phyloP scores from a whole-genome alignment of 2,329 filamentous ascomycete genomes.

The Colletotrichum lentis region DNA sequence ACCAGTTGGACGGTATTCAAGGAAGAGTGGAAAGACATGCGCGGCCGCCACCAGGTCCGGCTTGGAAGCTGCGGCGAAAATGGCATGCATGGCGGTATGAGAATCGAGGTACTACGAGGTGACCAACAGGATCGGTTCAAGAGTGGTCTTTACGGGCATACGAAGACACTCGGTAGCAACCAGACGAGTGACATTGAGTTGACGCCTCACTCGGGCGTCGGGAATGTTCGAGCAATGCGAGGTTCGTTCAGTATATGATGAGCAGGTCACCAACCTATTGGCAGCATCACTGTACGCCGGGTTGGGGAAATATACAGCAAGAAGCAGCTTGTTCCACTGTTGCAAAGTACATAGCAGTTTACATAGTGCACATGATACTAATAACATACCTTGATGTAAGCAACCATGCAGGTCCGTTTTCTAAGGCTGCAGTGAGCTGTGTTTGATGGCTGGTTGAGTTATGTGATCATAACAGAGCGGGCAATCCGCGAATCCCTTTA shows the following conservation, averaged over 20 bases:
- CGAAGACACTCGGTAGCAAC: slow-evolving; percentile 32
- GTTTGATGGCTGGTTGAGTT: too few relatives aligned
- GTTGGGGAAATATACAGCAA: too few relatives aligned
- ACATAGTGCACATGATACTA: too few relatives aligned
- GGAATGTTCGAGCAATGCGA: slow-evolving; percentile 25
- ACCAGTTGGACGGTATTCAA: slow-evolving; percentile 63
- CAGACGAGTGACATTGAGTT: slow-evolving; percentile 36
- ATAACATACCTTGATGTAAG: too few relatives aligned
- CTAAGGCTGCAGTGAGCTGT: too few relatives aligned
- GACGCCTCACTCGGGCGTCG: slow-evolving; percentile 8
- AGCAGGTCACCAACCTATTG: too few relatives aligned
- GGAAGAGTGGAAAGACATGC: slow-evolving; percentile 43
- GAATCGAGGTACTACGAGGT: slow-evolving; percentile 15
- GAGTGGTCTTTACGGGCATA: slow-evolving; percentile 15
- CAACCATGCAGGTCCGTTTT: too few relatives aligned
- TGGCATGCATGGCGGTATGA: slow-evolving; percentile 8
- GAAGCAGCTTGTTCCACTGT: too few relatives aligned
- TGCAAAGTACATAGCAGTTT: too few relatives aligned
- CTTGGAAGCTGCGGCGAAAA: slow-evolving; percentile 26
- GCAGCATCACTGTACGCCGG: too few relatives aligned
- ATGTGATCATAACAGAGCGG: too few relatives aligned
- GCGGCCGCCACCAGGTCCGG: slow-evolving; percentile 10
- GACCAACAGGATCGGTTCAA: slow-evolving; percentile 15
- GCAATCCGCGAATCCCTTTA: too few relatives aligned
- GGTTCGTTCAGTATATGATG: slow-evolving; percentile 34